Base-by-base conservation (phyloP, 441 rosid species). In the Adansonia grandidieri region DNA sequence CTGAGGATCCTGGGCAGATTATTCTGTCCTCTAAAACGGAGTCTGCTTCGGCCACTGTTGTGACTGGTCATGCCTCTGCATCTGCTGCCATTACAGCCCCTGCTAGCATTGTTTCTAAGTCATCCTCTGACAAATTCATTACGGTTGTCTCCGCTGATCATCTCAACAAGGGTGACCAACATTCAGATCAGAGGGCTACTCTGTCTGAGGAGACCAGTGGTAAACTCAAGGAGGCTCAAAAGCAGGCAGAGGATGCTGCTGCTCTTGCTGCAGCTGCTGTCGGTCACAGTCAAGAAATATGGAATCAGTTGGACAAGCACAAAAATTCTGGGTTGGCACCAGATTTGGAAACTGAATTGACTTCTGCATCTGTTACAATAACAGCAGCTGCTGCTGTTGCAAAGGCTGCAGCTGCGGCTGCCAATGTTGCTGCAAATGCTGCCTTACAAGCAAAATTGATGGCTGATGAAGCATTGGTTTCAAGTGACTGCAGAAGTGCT, bases 301-400 rank as follows among this genome's bases (percentile, higher is more conserved):
- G 99, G 98, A 88, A 81, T 86, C 90, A 84, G 83, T 80, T 97
- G 82, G 90, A 83, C 73, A 85, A 83, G 84, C 95, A 88, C 76
- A 91, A 83, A 80, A 85, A 83, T 80, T 80, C 89, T 28, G 90
- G 91, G 53, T 84, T 89, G 79, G 86, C 75, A 54, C 74, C 89
- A 44, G 97, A 90, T 75, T 85, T 82, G 65, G 94, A 95, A 88
- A 84, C 86, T 58, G 88, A 84, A 69, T 80, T 97, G 84, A 89
- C 96, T 77, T 90, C 92, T 19, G 97, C 98, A 65, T 91, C 96
- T 67, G 89, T 86, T 87, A 92, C 98, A 17, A 81, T 91, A 74
- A 89, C 97, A 60, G 93, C 97, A 51, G 98, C 99, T 6, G 93
- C 95, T 80, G 93, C 99, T 64, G 98, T 95, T 87, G 99, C 98